Percentiles rank a stretch among this genome's conserved stretches.
Conservation (phyloP, 2,329 filamentous ascomycete genomes). For the Rhynchosporium agropyri region DNA sequence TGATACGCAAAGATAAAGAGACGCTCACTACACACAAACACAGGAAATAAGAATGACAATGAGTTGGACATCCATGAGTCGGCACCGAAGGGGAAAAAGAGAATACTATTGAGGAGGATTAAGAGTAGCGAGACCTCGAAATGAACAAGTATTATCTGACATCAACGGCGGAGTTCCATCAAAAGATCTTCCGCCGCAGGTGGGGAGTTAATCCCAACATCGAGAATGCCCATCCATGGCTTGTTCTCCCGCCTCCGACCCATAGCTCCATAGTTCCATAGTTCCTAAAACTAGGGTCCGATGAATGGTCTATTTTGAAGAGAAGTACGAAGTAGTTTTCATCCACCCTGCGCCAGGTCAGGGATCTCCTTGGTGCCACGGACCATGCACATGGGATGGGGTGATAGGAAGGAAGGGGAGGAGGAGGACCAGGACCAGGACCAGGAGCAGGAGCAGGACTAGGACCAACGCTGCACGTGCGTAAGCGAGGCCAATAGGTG, state of each 20-base stretch:
- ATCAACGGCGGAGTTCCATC: conserved; percentile 8
- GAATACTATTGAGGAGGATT: neutral
- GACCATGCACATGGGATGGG: conserved; percentile 12
- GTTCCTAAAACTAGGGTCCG: neutral
- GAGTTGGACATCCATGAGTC: conserved; percentile 2
- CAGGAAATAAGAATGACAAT: conserved; percentile 1
- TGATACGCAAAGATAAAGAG: neutral
- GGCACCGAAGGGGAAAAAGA: neutral
- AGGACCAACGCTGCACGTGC: neutral
- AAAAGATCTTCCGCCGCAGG: conserved; percentile 1
- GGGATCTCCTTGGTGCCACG: conserved; percentile 8
- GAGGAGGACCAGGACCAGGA: too few relatives aligned
- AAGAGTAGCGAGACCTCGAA: neutral
- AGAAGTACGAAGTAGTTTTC: neutral
- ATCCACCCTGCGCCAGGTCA: conserved; percentile 8
- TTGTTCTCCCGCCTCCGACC: conserved; percentile 11
- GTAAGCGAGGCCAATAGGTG: conserved; percentile 1
- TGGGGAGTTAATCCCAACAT: conserved; percentile 7
- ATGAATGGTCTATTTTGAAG: neutral
- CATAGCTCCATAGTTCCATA: neutral
- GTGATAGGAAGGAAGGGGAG: too few relatives aligned
- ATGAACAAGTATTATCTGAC: neutral
- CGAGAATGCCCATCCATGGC: conserved; percentile 11
- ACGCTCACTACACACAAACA: conserved; percentile 8
- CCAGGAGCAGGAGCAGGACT: too few relatives aligned